Evolutionary conservation across 2,329 filamentous ascomycete genomes (phyloP).

Genomic region (Esteya vermicola): DNA sequence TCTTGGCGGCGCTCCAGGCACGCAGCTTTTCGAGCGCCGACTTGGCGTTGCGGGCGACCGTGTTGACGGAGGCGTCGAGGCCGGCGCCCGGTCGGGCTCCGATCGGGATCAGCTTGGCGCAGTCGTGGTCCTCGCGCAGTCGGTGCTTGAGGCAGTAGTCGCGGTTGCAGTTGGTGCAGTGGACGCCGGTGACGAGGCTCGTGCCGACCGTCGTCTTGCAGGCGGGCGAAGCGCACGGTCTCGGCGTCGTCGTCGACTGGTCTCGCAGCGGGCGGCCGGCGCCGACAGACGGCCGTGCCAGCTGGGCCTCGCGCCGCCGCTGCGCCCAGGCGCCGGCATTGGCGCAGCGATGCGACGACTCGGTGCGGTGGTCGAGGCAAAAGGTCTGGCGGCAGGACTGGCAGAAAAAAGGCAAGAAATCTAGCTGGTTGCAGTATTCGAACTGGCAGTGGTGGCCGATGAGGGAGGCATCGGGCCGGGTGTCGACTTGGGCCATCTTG

Average conservation of each 20-base stretch:
- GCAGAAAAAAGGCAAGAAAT: constrained; percentile 91
- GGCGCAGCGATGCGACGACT: constrained; percentile 60
- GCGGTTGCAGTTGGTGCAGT: constrained; percentile 57
- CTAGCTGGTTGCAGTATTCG: constrained; percentile 82
- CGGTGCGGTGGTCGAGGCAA: constrained; percentile 87
- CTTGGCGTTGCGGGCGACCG: constrained; percentile 50
- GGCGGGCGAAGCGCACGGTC: constrained; percentile 49
- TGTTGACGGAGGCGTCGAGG: constrained; percentile 32
- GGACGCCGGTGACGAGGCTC: constrained; percentile 50
- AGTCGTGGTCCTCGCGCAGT: constrained; percentile 70
- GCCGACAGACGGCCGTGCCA: constrained; percentile 38
- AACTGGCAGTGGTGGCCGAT: constrained; percentile 87
- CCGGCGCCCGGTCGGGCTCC: constrained; percentile 25
- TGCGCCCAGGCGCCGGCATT: constrained; percentile 49
- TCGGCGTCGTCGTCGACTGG: constrained; percentile 28
- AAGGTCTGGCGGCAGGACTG: constrained; percentile 75
- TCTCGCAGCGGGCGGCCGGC: constrained; percentile 40
- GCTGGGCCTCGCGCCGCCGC: constrained; percentile 38
- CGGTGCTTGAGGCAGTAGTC: constrained; percentile 69
- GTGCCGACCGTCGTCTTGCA: constrained; percentile 68
- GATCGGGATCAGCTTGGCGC: constrained; percentile 54
- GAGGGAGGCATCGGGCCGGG: constrained; percentile 41
- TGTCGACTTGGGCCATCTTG: constrained; percentile 50
- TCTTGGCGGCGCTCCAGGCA: constrained; percentile 67
- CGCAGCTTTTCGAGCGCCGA: constrained; percentile 65